phyloP scores from a whole-genome alignment of 2,329 filamentous ascomycete genomes.

The Pseudopyricularia cyperi region DNA sequence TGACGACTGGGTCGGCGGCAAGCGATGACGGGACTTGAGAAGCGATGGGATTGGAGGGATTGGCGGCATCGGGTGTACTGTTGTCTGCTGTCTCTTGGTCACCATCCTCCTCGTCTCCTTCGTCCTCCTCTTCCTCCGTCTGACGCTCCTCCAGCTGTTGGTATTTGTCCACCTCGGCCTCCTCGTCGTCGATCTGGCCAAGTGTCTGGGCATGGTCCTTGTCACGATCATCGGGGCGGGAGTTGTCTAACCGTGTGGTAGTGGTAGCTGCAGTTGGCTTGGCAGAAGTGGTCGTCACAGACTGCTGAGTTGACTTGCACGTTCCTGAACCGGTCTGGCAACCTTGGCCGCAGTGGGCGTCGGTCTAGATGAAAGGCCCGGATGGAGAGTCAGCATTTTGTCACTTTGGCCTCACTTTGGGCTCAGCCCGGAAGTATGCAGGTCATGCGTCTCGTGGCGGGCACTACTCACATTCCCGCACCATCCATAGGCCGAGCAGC shows the following conservation, averaged over 20 bases:
- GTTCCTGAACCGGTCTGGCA: conserved; percentile 7
- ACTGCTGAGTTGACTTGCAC: conserved; percentile 2
- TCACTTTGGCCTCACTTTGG: background rate
- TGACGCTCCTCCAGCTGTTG: too few species aligned
- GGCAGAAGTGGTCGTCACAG: background rate
- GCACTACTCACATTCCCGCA: conserved; percentile 4
- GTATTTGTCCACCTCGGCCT: background rate
- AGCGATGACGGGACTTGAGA: too few species aligned
- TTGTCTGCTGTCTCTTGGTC: too few species aligned
- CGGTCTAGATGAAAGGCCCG: background rate
- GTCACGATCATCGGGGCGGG: background rate
- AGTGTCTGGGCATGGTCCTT: background rate
- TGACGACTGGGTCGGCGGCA: too few species aligned
- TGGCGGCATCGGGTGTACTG: too few species aligned
- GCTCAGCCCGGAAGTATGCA: background rate
- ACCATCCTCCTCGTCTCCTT: too few species aligned
- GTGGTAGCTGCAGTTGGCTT: background rate
- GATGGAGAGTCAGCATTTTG: too few species aligned
- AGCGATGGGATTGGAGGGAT: too few species aligned
- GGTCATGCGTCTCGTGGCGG: too few species aligned
- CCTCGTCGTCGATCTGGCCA: background rate
- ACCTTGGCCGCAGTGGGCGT: conserved; percentile 8
- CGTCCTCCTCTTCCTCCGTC: too few species aligned
- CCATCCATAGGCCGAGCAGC: conserved; percentile 7
- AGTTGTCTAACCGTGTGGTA: background rate